Percentiles rank a stretch among this genome's conserved stretches.
phyloP scores from a whole-genome alignment of 176 grass and related monocot species.

The Metroxylon sagu region DNA sequence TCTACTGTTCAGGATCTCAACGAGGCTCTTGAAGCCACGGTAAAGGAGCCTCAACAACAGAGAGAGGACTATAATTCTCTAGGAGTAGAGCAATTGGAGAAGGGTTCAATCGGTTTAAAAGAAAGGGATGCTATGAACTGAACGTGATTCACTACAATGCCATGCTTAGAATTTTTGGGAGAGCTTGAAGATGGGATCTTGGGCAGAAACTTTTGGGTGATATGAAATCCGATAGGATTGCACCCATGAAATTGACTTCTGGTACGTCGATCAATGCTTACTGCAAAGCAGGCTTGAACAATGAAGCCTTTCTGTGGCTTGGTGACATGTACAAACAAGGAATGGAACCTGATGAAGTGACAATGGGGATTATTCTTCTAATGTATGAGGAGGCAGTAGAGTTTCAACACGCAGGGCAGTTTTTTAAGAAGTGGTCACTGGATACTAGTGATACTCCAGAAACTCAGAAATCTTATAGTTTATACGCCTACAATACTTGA shows the following conservation, averaged over 20 bases:
- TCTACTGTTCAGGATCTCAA: conserved; percentile 28
- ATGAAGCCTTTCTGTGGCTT: conserved; percentile 43
- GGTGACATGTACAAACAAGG: conserved; percentile 76
- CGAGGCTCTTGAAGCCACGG: conserved; percentile 61
- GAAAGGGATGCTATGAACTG: conserved; percentile 29
- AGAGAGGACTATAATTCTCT: conserved; percentile 73
- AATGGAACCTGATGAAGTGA: conserved; percentile 57
- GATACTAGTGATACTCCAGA: conserved; percentile 14
- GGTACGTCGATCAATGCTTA: conserved; percentile 59
- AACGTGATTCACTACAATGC: conserved; percentile 92
- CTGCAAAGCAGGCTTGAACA: conserved; percentile 43
- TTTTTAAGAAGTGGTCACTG: conserved; percentile 48
- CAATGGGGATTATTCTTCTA: conserved; percentile 58
- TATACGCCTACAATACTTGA: conserved; percentile 81
- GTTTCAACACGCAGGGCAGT: conserved; percentile 37
- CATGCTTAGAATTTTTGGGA: conserved; percentile 35
- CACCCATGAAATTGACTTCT: conserved; percentile 47
- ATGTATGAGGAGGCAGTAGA: conserved; percentile 53
- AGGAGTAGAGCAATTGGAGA: conserved; percentile 77
- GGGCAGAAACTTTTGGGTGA: conserved; percentile 46
- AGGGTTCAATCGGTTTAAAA: conserved; percentile 52
- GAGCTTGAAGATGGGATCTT: conserved; percentile 48
- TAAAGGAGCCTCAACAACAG: conserved; percentile 37
- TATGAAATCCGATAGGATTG: conserved; percentile 45
- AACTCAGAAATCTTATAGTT: conserved; percentile 22